Percentiles rank a stretch among this genome's conserved stretches.
Evolutionary conservation across 352 stramenopile species (phyloP).

Genomic region (Phytopythium boreale): DNA sequence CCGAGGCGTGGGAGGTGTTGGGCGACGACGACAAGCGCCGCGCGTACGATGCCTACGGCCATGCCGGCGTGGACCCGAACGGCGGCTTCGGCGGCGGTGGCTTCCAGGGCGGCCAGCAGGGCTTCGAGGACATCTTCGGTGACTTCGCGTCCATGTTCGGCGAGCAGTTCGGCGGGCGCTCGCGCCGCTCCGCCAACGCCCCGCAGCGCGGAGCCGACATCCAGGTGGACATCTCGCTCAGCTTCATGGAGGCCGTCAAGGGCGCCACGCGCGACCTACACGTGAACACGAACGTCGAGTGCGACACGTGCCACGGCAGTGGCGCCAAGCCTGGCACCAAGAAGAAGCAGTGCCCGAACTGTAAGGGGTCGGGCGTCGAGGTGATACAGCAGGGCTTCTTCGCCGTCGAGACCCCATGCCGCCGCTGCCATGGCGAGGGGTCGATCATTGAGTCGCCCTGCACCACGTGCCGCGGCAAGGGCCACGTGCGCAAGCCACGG

Average conservation of each 20-base stretch:
- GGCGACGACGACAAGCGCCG: slow-evolving; percentile 92
- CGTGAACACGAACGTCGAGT: slow-evolving; percentile 74
- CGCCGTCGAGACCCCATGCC: slow-evolving; percentile 85
- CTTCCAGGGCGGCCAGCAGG: slow-evolving; percentile 48
- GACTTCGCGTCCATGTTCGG: slow-evolving; percentile 84
- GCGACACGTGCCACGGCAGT: slow-evolving; percentile 72
- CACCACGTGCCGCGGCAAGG: slow-evolving; percentile 71
- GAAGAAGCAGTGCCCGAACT: slow-evolving; percentile 76
- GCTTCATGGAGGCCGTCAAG: slow-evolving; percentile 95
- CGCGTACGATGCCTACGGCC: slow-evolving; percentile 94
- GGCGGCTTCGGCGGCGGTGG: slow-evolving; percentile 56
- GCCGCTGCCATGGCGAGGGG: slow-evolving; percentile 75
- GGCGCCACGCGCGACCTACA: slow-evolving; percentile 89
- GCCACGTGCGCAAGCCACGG: slow-evolving; percentile 86
- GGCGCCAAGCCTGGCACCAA: slow-evolving; percentile 82
- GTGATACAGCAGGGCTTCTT: slow-evolving; percentile 89
- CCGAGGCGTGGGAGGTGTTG: slow-evolving; percentile 93
- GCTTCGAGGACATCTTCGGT: slow-evolving; percentile 91
- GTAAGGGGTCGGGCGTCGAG: slow-evolving; percentile 82
- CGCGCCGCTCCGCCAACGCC: slow-evolving; percentile 60
- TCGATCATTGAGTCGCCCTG: slow-evolving; percentile 86
- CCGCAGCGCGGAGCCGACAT: slow-evolving; percentile 91
- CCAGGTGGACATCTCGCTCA: slow-evolving; percentile 92
- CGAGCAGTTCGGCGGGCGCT: slow-evolving; percentile 68
- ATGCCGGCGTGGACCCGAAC: slow-evolving; percentile 93